Evolutionary conservation across 805 yeast genomes (phyloP), one percentile per base, ranked within the genome.

Genomic region (Cyberlindnera xylosilytica): DNA sequence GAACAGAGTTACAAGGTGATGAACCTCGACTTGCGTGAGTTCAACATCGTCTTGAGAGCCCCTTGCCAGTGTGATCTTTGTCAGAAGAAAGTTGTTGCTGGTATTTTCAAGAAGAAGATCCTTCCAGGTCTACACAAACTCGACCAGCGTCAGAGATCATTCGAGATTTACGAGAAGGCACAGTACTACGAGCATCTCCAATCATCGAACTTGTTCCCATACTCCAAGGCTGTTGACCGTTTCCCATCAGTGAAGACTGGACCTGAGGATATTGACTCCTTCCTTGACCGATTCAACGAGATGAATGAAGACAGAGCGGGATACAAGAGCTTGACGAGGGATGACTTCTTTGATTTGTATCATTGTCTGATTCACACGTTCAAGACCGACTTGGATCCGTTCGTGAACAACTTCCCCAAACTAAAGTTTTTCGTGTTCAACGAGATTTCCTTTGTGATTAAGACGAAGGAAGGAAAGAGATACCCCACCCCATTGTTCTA

Each of bases 211-310:
- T 42, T 69, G 20, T 50, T 65, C 29, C 74, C 74, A 3, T 69
- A 69, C 41, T 67, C 73, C 1, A 69, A 68, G 42, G 72, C 73
- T 1, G 65, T 69, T 35, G 74, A 68, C 47, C 54, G 52, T 34
- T 68, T 64, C 46, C 74, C 74, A 20, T 60, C 69, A 32, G 73
- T 69, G 4, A 58, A 68, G 36, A 69, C 74, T 0, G 69, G 66
- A 20, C 64, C 69, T 13, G 69, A 66, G 61, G 61, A 58, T 42
- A 44, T 67, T 29, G 53, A 59, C 45, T 52, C 42, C 47, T 65
- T 56, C 58, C 53, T 42, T 36, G 38, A 24, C 35, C 50, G 50
- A 50, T 66, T 49, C 56, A 44, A 66, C 37, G 41, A 53, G 3
- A 37, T 42, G 11, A 52, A 57, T 32, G 24, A 36, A 17, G 47